Evolutionary conservation across 805 yeast species (phyloP), one percentile per base, ranked within the genome.

Genomic region (Kazachstania africana): DNA sequence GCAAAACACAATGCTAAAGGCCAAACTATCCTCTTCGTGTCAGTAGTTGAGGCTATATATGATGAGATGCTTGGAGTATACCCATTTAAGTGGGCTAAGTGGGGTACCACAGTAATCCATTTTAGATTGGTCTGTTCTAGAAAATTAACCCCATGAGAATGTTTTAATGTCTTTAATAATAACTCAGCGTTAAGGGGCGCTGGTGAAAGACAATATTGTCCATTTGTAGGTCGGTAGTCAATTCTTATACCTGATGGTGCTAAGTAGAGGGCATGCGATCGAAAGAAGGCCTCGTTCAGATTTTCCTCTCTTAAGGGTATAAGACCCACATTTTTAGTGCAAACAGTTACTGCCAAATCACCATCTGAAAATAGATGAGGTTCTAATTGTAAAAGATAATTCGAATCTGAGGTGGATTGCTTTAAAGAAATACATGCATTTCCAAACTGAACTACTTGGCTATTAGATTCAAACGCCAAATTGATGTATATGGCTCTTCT

Each of bases 61-160:
- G 63, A 61, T 9, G 84, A 61, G 3, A 80, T 65, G 8, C 62
- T 62, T 0, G 85, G 75, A 0, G 87, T 73, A 40, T 72, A 66
- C 15, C 78, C 80, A 50, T 76, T 78, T 39, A 78, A 59, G 47
- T 78, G 85, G 36, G 67, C 68, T 30, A 78, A 48, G 40, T 78
- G 73, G 2, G 91, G 91, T 3, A 76, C 64, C 10, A 80, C 52
- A 46, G 70, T 77, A 12, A 80, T 65, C 91, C 88, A 80, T 25
- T 59, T 53, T 12, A 63, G 41, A 14, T 54, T 51, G 17, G 50
- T 44, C 17, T 44, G 40, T 10, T 42, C 30, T 3, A 30, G 32
- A 12, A 55, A 32, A 20, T 50, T 40, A 16, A 56, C 47, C 3
- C 60, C 59, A 43, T 66, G 68, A 3, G 63, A 51, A 2, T 55